Conservation (phyloP, 2,329 filamentous ascomycete genomes). For the Didymosphaeria variabile region DNA sequence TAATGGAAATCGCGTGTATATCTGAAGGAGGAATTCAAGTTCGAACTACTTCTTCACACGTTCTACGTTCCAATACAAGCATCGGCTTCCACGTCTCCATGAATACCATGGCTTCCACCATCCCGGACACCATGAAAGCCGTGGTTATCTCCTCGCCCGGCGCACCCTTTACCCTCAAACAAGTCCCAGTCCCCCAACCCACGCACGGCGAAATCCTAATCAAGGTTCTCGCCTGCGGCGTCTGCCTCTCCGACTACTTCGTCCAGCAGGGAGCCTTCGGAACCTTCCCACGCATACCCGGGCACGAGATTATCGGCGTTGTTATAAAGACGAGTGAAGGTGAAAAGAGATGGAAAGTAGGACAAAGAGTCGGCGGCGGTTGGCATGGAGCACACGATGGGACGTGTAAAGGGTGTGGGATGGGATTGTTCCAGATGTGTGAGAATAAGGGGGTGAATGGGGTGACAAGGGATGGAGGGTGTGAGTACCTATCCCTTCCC, state of each 20-base stretch:
- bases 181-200: conserved; percentile 67
- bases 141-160: conserved; percentile 66
- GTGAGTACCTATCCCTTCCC: conserved; percentile 38
- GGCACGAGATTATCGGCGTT: conserved; percentile 76
- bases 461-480: conserved; percentile 72
- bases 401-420: conserved; percentile 69
- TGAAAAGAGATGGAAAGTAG: conserved; percentile 67
- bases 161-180: conserved; percentile 65
- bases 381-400: conserved; percentile 76
- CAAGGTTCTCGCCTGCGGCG: conserved; percentile 75
- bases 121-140: conserved; percentile 73
- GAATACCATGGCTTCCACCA: conserved; percentile 28
- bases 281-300: conserved; percentile 66
- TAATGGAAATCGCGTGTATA: no score
- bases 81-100: not conserved
- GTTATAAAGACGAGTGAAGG: conserved; percentile 68
- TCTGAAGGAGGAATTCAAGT: no score
- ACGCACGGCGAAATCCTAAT: conserved; percentile 69
- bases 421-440: conserved; percentile 74
- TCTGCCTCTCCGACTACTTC: conserved; percentile 70
- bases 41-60: no score
- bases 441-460: conserved; percentile 71
- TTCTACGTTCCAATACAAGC: no score
- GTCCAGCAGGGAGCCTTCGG: conserved; percentile 39
- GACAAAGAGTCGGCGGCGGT: conserved; percentile 72